Base-by-base conservation (phyloP, 768 basidiomycete genomes). In the Termitomyces sp. region DNA sequence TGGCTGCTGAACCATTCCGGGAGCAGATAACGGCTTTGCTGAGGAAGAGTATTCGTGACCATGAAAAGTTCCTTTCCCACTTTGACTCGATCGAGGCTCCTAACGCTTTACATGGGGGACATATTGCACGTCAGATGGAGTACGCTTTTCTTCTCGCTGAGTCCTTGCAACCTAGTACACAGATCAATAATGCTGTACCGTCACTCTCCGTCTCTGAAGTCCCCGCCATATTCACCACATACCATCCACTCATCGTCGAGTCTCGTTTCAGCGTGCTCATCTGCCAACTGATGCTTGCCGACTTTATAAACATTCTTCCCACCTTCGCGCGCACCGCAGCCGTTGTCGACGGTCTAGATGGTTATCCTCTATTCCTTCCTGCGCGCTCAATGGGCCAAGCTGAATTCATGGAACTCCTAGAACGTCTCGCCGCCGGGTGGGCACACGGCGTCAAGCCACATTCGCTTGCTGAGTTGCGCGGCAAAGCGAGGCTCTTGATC, bases 341-440 rank as follows among this genome's bases (percentile, higher is more conserved):
- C 12, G 73, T 92, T 25, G 83, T 94, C 8, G 90, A 94, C 58
- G 87, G 88, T 2, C 78, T 94, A 40, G 93, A 94, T 67, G 92
- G 92, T 0, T 93, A 91, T 69, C 93, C 93, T 8, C 79, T 95
- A 46, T 95, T 95, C 70, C 74, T 92, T 0, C 90, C 91, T 9
- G 90, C 93, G 14, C 78, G 93, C 32, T 92, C 90, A 12, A 91
- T 94, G 87, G 85, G 88, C 0, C 93, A 95, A 65, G 91, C 91
- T 10, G 92, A 95, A 71, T 94, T 93, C 62, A 75, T 92, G 57
- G 93, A 95, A 69, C 78, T 91, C 8, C 76, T 94, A 56, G 92
- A 94, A 63, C 82, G 93, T 10, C 82, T 95, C 42, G 86, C 89
- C 0, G 71, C 79, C 9, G 87, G 90, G 0, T 95, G 93, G 93